Conservation (phyloP, 306 rosid species). For the Vigna trinervia region DNA sequence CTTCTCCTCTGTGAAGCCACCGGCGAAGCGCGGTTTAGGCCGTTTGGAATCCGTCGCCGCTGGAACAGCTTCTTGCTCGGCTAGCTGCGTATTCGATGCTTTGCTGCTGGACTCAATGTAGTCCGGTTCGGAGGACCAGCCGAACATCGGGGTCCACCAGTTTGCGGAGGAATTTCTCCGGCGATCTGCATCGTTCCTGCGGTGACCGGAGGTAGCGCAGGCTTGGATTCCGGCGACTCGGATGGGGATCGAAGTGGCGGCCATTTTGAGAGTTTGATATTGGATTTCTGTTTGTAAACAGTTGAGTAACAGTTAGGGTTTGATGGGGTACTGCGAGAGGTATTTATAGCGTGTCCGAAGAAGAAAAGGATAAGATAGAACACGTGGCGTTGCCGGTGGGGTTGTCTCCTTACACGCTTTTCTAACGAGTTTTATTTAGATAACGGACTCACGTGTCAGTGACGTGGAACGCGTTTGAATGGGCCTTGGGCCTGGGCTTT, state of each 20-base stretch:
- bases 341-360: slow-evolving; percentile 46
- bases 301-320: slow-evolving; percentile 22
- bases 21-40: slow-evolving; percentile 56
- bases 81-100: slow-evolving; percentile 19
- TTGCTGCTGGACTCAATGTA: slow-evolving; percentile 62
- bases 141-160: slow-evolving; percentile 91
- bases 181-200: slow-evolving; percentile 45
- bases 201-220: slow-evolving; percentile 49
- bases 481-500: slow-evolving; percentile 31
- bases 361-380: slow-evolving; percentile 62
- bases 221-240: slow-evolving; percentile 54
- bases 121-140: slow-evolving; percentile 82
- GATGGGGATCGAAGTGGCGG: slow-evolving; percentile 55
- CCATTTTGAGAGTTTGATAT: slow-evolving; percentile 46
- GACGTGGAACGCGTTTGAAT: slow-evolving; percentile 28
- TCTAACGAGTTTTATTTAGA: slow-evolving; percentile 32
- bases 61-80: slow-evolving; percentile 33
- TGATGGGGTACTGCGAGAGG: background rate
- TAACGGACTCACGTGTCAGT: slow-evolving; percentile 31
- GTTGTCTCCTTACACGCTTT: slow-evolving; percentile 37
- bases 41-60: slow-evolving; percentile 33
- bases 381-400: slow-evolving; percentile 61
- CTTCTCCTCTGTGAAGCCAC: slow-evolving; percentile 88
- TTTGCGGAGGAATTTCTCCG: slow-evolving; percentile 55
- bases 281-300: slow-evolving; percentile 5